Percentiles rank a stretch among this genome's conserved stretches.
phyloP scores from a whole-genome alignment of 495 filamentous ascomycete species.

The Penicillium psychrofluorescens region DNA sequence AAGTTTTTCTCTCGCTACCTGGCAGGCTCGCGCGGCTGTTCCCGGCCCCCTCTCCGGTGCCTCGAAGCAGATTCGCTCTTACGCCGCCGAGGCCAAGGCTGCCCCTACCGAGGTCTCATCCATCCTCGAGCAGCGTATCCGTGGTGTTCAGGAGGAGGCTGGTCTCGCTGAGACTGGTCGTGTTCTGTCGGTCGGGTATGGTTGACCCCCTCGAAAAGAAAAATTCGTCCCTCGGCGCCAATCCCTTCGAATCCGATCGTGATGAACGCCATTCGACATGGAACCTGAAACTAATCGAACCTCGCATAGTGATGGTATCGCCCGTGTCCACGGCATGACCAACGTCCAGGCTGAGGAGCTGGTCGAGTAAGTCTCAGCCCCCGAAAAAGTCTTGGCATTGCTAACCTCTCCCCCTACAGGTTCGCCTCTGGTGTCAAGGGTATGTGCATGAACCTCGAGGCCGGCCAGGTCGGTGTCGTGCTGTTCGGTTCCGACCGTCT shows the following conservation, averaged over 20 bases:
- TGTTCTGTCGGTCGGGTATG: constrained; percentile 98
- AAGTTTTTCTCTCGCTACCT: constrained; percentile 33
- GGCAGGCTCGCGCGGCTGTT: constrained; percentile 76
- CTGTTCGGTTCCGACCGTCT: constrained; percentile 99
- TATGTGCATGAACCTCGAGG: constrained; percentile 99
- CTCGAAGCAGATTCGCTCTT: constrained; percentile 75
- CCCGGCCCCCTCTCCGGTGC: constrained; percentile 65
- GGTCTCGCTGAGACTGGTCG: constrained; percentile 96
- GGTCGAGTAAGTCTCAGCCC: constrained; percentile 76
- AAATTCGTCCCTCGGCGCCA: constrained; percentile 28
- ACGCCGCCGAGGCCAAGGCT: constrained; percentile 91
- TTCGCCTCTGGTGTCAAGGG: constrained; percentile 99
- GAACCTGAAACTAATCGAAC: constrained; percentile 15
- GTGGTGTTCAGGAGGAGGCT: constrained; percentile 94
- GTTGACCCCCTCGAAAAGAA: constrained; percentile 27
- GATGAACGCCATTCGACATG: constrained; percentile 6
- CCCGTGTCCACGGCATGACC: constrained; percentile 98
- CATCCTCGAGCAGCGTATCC: constrained; percentile 97
- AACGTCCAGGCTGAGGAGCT: constrained; percentile 99
- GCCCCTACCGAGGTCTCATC: constrained; percentile 96
- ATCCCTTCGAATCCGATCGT: constrained; percentile 21
- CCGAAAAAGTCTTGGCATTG: constrained; percentile 11
- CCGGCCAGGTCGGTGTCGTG: constrained; percentile 99
- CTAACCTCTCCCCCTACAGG: constrained; percentile 51
- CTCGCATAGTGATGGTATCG: constrained; percentile 90